Evolutionary conservation across 2,329 filamentous ascomycete genomes (phyloP).

Genomic region (Clonostachys rosea): DNA sequence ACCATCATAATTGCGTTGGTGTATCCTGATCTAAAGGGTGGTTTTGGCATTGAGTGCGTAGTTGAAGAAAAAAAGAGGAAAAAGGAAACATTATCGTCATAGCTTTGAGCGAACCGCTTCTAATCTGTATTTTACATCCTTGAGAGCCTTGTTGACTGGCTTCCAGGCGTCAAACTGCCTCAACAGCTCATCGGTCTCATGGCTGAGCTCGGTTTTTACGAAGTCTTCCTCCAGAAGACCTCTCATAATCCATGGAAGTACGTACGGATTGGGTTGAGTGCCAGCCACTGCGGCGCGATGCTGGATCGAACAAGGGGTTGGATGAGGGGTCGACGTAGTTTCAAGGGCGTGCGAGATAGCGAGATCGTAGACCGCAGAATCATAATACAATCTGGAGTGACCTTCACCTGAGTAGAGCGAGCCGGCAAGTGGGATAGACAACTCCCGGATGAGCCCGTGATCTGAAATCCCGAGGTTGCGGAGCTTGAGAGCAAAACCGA

Average conservation of each 20-base stretch:
- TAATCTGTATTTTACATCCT: conserved; percentile 91
- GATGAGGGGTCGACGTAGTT: conserved; percentile 35
- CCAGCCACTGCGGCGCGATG: conserved; percentile 20
- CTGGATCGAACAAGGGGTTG: conserved; percentile 8
- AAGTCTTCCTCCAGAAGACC: conserved; percentile 88
- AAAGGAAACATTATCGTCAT: conserved; percentile 17
- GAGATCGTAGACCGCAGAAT: conserved; percentile 77
- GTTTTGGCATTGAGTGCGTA: no score
- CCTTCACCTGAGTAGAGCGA: conserved; percentile 90
- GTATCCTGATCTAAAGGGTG: no score
- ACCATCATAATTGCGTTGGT: no score
- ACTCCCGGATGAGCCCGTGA: conserved; percentile 86
- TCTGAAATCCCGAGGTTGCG: conserved; percentile 91
- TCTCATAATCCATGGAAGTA: conserved; percentile 92
- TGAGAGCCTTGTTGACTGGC: conserved; percentile 82
- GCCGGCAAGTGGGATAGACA: conserved; percentile 83
- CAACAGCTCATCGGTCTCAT: conserved; percentile 77
- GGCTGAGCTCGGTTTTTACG: conserved; percentile 74
- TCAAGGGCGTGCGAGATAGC: conserved; percentile 71
- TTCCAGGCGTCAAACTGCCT: conserved; percentile 91
- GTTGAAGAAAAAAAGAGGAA: background rate
- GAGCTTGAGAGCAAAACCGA: conserved; percentile 89
- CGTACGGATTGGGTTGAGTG: conserved; percentile 70
- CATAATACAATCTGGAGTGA: conserved; percentile 90
- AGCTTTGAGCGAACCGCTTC: conserved; percentile 89